Conservation (phyloP, 2,329 filamentous ascomycete genomes). For the Zelopaecilomyces penicillatus region DNA sequence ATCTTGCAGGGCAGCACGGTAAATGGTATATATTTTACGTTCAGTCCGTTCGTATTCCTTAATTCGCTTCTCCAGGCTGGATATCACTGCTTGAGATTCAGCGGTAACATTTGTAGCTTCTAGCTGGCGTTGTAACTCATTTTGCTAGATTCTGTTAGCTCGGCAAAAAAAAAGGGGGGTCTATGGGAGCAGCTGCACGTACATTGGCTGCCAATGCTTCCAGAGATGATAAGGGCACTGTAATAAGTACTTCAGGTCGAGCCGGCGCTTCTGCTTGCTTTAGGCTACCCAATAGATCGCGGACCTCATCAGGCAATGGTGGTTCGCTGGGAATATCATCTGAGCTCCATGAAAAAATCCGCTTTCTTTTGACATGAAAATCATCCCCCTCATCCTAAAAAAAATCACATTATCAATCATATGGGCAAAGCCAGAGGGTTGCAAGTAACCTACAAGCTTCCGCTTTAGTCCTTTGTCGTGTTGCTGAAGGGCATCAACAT, state of each 20-base stretch:
- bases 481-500: conserved; percentile 10
- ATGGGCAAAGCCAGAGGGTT: background rate
- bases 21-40: conserved; percentile 36
- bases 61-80: conserved; percentile 35
- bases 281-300: conserved; percentile 19
- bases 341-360: conserved; percentile 13
- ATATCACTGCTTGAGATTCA: conserved; percentile 33
- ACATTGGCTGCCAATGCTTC: conserved; percentile 33
- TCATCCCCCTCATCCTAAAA: conserved; percentile 25
- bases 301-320: conserved; percentile 25
- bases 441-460: conserved; percentile 32
- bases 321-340: conserved; percentile 17
- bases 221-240: conserved; percentile 25
- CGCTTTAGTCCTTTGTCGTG: conserved; percentile 34
- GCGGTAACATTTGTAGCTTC: conserved; percentile 21
- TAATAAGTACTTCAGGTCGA: conserved; percentile 15
- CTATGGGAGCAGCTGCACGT: conserved; percentile 5
- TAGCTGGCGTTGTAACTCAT: conserved; percentile 13
- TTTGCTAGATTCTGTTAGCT: conserved; percentile 21
- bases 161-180: no score
- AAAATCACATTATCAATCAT: background rate
- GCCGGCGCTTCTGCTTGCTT: conserved; percentile 6
- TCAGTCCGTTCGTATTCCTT: conserved; percentile 38
- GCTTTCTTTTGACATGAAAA: conserved; percentile 20
- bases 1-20: conserved; percentile 43